Evolutionary conservation across 2,329 filamentous ascomycete species (phyloP), one percentile per base, ranked within the genome.

Genomic region (Cladosporium cucumerinum): DNA sequence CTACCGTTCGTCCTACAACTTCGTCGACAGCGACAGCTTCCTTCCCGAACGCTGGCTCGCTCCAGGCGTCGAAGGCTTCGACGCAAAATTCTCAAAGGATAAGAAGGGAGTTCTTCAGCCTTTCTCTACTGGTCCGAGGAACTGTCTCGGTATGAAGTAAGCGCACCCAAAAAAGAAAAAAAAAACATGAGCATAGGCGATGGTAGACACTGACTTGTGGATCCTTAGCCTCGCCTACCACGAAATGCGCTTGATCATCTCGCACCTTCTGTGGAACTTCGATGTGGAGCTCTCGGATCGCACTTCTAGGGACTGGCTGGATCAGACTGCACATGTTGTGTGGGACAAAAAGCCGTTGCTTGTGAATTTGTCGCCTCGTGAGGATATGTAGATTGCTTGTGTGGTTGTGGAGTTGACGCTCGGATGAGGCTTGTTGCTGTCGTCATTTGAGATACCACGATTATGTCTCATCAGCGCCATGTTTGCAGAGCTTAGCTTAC

Each of bases 41-140:
- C 65, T 74, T 1, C 78, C 79, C 1, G 76, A 79, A 52, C 71
- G 80, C 11, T 82, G 78, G 78, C 65, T 81, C 6, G 71, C 51
- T 3, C 30, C 72, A 1, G 72, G 74, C 26, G 57, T 65, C 1
- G 66, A 63, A 18, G 57, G 62, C 16, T 36, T n/a, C 30, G 57
- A 55, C 25, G 30, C 16, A 52, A 46, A 43, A 28, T 71, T 69
- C 36, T 61, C 61, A 1, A 48, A 66, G 11, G 74, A 75, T 65
- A 71, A 72, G 39, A 72, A 71, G 30, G 65, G 69, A 18, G 69
- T 66, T 2, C 64, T 72, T 18, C 72, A 74, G 66, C 73, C 74
- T 0, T 77, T 77, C 66, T 71, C 70, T 7, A 68, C 73, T 34
- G 78, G 78, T 1, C 74, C 77, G 4, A 68, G 77, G 49, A 75